Evolutionary conservation across 495 filamentous ascomycete genomes (phyloP).

Genomic region (Beverwykella pulmonaria): DNA sequence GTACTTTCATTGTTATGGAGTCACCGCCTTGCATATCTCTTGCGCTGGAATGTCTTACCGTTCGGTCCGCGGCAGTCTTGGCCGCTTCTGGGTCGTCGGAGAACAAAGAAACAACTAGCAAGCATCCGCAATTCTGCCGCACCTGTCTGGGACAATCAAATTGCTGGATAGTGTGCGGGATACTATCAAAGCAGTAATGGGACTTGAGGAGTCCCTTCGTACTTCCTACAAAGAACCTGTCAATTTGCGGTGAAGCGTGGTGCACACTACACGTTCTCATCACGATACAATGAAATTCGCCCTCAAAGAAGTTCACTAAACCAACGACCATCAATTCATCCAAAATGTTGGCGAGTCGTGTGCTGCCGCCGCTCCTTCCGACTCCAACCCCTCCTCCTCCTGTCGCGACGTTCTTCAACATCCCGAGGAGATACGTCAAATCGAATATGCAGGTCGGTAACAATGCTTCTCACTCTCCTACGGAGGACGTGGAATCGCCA

Average conservation of each 20-base stretch:
- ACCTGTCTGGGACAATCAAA: constrained; percentile 34
- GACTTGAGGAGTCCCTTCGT: constrained; percentile 9
- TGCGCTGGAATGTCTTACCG: constrained; percentile 38
- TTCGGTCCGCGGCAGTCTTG: constrained; percentile 22
- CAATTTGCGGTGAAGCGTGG: constrained; percentile 11
- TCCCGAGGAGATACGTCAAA: constrained; percentile 24
- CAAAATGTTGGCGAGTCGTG: constrained; percentile 37
- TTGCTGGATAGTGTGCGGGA: constrained; percentile 25
- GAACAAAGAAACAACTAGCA: constrained; percentile 36
- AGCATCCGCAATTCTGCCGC: constrained; percentile 23
- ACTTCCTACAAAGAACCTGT: constrained; percentile 36
- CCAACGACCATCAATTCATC: constrained; percentile 4
- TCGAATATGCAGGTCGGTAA: constrained; percentile 22
- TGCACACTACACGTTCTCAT: constrained; percentile 22
- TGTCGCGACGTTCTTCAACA: constrained; percentile 28
- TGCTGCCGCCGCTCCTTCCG: constrained; percentile 32
- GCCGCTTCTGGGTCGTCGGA: constrained; percentile 18
- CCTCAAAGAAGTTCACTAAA: constrained; percentile 31
- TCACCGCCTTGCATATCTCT: constrained; percentile 36
- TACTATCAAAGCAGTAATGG: constrained; percentile 19
- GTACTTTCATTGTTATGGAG: constrained; percentile 13
- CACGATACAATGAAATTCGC: constrained; percentile 34
- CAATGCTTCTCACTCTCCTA: constrained; percentile 1
- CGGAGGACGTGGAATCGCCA: constrained; percentile 11
- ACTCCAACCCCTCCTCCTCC: constrained; percentile 7